Percentiles rank a stretch among this genome's conserved stretches.
These are phyloP conservation scores for Asclepias syriaca DNA, from an alignment of 257 asterid species.

Conservation along the genomic window DNA sequence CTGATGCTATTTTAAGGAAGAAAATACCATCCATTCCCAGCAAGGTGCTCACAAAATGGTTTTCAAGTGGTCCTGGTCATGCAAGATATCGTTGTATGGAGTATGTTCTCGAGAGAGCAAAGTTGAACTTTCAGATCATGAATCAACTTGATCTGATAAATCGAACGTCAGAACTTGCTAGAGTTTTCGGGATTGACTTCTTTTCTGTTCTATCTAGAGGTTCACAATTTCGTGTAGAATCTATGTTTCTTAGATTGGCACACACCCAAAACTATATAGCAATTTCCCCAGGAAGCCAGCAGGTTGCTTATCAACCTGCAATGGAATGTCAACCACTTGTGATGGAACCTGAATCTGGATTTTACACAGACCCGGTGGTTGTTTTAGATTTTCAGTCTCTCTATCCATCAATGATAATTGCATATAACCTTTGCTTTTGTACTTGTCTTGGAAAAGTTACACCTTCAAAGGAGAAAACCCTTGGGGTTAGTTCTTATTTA, in stretches of 20 bases:
- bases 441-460: conserved; percentile 86
- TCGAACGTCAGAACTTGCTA: conserved; percentile 97
- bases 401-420: conserved; percentile 97
- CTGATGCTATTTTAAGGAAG: conserved; percentile 79
- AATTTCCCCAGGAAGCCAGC: conserved; percentile 87
- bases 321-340: conserved; percentile 98
- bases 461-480: conserved; percentile 41
- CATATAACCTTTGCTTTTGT: conserved; percentile 85
- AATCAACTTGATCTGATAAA: conserved; percentile 88
- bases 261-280: conserved; percentile 92
- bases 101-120: conserved; percentile 64
- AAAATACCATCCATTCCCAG: conserved; percentile 68
- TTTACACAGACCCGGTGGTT: conserved; percentile 86
- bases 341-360: conserved; percentile 96
- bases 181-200: conserved; percentile 93
- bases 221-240: conserved; percentile 96
- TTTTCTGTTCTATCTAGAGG: conserved; percentile 95
- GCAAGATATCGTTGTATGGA: conserved; percentile 77
- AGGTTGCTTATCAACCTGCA: conserved; percentile 95
- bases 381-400: conserved; percentile 97
- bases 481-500: conserved; percentile 80
- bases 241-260: conserved; percentile 87
- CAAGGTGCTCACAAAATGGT: conserved; percentile 75
- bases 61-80: conserved; percentile 78
- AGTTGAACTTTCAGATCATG: conserved; percentile 72